Percentiles rank a stretch among this genome's conserved stretches.
Conservation (phyloP, 139 green algal species). For the Tetradesmus obliquus region DNA sequence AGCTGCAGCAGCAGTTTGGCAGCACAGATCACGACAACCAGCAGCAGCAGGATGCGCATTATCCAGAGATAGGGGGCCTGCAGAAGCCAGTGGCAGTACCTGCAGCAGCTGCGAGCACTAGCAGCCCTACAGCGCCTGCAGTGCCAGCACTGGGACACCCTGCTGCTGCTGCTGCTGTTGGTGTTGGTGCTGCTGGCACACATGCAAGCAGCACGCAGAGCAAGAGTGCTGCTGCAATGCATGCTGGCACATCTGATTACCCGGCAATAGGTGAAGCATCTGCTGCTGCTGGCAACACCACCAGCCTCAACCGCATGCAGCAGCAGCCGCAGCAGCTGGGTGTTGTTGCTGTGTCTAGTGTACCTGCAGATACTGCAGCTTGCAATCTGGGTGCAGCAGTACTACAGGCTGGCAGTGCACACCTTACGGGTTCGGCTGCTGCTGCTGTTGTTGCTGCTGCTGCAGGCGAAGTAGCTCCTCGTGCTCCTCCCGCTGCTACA, state of each 20-base stretch:
- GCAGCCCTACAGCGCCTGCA: not conserved
- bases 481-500: not conserved
- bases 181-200: no score
- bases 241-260: not conserved
- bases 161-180: constrained; percentile 29
- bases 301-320: not conserved
- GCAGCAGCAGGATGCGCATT: constrained; percentile 25
- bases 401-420: not conserved
- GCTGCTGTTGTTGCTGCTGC: not conserved
- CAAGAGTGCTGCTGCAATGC: not conserved
- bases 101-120: not conserved
- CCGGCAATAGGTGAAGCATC: not conserved
- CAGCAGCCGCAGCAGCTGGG: not conserved
- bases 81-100: not conserved
- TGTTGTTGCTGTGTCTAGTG: not conserved
- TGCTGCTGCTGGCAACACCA: not conserved
- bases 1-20: constrained; percentile 12
- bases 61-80: not conserved
- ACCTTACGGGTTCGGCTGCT: not conserved
- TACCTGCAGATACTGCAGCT: no score
- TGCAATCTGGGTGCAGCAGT: not conserved
- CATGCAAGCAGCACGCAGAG: not conserved
- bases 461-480: not conserved
- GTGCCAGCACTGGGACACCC: not conserved
- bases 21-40: not conserved